Conservation (phyloP, 75 land plant species). For the Sequoiadendron giganteum region DNA sequence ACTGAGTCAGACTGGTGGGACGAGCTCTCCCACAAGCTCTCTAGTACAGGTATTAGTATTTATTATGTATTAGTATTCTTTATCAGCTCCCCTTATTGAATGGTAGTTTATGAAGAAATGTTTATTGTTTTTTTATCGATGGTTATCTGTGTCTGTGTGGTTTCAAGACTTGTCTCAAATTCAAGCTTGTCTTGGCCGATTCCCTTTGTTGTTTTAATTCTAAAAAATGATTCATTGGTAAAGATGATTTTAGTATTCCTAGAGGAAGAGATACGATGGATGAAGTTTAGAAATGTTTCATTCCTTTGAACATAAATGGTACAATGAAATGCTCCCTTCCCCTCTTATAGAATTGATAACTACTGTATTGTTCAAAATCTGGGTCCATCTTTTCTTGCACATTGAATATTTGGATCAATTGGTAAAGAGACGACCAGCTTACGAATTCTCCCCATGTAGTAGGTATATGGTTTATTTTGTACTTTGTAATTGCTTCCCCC, state of each 20-base stretch:
- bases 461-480: not conserved
- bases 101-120: not conserved
- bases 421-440: not conserved
- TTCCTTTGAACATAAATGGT: not conserved
- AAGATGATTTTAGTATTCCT: not conserved
- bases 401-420: not conserved
- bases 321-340: not conserved
- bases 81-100: too few relatives aligned
- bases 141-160: too few relatives aligned
- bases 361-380: not conserved
- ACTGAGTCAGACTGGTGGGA: constrained; percentile 4
- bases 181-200: not conserved
- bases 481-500: not conserved
- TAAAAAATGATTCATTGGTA: not conserved
- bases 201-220: not conserved
- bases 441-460: not conserved
- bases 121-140: not conserved
- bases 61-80: not conserved
- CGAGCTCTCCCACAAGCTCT: not conserved
- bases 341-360: not conserved
- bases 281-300: not conserved
- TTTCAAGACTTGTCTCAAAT: not conserved
- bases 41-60: not conserved
- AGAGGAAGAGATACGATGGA: not conserved
- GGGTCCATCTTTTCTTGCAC: not conserved